Evolutionary conservation across 768 basidiomycete genomes (phyloP).

Genomic region (Xerocomus spinulosus): DNA sequence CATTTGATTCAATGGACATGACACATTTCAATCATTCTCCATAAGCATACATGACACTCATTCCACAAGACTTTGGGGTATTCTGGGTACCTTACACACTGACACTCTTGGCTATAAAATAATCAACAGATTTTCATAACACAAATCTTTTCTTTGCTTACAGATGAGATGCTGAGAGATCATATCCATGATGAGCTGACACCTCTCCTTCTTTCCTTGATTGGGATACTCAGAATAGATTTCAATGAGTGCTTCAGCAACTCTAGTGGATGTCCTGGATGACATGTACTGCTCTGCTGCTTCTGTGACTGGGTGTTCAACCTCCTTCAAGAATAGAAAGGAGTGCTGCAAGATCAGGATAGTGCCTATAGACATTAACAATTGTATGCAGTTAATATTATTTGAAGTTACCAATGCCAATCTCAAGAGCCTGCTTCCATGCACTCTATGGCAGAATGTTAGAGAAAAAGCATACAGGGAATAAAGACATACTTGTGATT

Average conservation of each 20-base stretch:
- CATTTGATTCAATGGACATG: no score
- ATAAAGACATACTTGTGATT: no score
- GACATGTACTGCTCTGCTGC: background rate
- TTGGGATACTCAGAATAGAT: background rate
- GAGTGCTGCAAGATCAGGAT: background rate
- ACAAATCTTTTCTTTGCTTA: background rate
- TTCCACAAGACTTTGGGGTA: no score
- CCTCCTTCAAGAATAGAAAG: background rate
- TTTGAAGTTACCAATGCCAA: background rate
- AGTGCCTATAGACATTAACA: background rate
- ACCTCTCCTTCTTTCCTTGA: background rate
- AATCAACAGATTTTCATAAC: background rate
- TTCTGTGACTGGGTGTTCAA: background rate
- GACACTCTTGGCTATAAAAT: background rate
- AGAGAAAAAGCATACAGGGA: no score
- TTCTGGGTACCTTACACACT: no score
- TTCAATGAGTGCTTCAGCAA: background rate
- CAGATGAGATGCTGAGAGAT: background rate
- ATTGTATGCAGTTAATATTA: background rate
- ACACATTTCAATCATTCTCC: no score
- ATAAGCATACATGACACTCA: no score
- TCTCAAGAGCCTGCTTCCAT: background rate
- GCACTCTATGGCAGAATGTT: no score
- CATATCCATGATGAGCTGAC: background rate
- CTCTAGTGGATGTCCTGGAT: background rate